Base-by-base conservation (phyloP, 106 monocot genomes). In the Amphibolis antarctica region DNA sequence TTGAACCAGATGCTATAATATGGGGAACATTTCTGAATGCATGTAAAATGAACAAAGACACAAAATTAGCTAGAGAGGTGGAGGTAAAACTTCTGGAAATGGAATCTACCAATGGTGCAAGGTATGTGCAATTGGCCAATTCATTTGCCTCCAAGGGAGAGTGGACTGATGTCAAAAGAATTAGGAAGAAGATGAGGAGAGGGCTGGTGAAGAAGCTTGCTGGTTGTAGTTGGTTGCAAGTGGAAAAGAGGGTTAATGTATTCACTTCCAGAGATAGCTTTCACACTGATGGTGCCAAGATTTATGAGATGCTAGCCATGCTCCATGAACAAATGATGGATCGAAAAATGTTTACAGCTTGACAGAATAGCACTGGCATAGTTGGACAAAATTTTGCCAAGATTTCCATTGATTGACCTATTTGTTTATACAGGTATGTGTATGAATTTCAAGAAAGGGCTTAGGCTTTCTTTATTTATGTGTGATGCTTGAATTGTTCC, bases 81-180 rank as follows among this genome's bases (percentile, higher is more conserved):
- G 73, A 59, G 47, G 59, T 57, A 59, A 73, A 46, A 45, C 14
- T 66, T 9, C 26, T 66, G 28, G 42, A n/a, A 5, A 27, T 36
- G 5, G 66, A 48, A 53, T 14, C 47, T 14, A 10, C 15, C 14
- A 59, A 50, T 59, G 57, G 66, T 19, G 21, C 66, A 12, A 55
- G 73, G 12, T 73, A 59, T 26, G 73, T 73, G 26, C 73, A 73
- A 36, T 47, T 73, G 48, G 73, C 73, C n/a, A 73, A 73, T 57
- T 43, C 49, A 15, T 73, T 59, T 7, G 73, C 73, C 10, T 55
- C 65, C 18, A 65, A 59, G 12, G 73, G 73, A 0, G 57, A 73
- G 9, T 73, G 73, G 73, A n/a, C 2, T 3, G 73, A 66, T 30
- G 73, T 73, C 14, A 66, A 73, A 30, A 56, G 49, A 30, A 51